A percentile compares a stretch with the other conserved stretches of the same genome.
Conservation (phyloP, 768 basidiomycete genomes). For the Collybiopsis confluens region DNA sequence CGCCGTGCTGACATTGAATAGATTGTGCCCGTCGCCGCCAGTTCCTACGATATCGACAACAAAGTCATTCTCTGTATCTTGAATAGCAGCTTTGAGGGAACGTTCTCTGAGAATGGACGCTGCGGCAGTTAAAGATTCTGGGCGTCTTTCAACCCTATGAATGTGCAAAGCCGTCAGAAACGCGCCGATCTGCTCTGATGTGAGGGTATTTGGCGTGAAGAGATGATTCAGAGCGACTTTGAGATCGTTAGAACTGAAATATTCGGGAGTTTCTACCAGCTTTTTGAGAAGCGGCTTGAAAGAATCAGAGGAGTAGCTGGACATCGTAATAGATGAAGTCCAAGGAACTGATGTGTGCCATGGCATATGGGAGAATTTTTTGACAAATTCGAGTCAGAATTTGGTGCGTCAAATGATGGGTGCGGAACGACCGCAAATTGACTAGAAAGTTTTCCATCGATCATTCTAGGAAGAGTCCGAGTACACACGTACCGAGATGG, state of each 20-base stretch:
- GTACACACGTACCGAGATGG: no score
- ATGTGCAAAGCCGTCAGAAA: constrained; percentile 86
- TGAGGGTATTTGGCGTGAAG: constrained; percentile 59
- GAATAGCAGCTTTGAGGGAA: constrained; percentile 59
- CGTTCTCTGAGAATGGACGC: constrained; percentile 71
- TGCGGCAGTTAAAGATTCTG: constrained; percentile 76
- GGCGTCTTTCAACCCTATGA: constrained; percentile 69
- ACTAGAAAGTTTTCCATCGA: no score
- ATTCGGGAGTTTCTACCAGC: constrained; percentile 76
- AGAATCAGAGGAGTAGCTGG: constrained; percentile 28
- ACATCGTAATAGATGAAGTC: background rate
- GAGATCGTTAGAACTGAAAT: constrained; percentile 77
- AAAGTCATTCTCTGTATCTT: constrained; percentile 59
- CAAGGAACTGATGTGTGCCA: no score
- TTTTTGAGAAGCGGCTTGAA: constrained; percentile 80
- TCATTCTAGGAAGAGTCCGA: no score
- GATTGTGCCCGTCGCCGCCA: constrained; percentile 92
- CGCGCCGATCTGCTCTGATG: constrained; percentile 78
- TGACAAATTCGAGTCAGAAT: no score
- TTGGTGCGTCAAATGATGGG: no score
- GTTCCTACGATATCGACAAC: constrained; percentile 84
- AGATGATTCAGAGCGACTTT: constrained; percentile 70
- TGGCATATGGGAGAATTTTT: no score
- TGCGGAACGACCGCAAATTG: no score
- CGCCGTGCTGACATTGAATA: constrained; percentile 95